phyloP scores from a whole-genome alignment of 2,329 filamentous ascomycete genomes.

The Aspergillus proliferans region DNA sequence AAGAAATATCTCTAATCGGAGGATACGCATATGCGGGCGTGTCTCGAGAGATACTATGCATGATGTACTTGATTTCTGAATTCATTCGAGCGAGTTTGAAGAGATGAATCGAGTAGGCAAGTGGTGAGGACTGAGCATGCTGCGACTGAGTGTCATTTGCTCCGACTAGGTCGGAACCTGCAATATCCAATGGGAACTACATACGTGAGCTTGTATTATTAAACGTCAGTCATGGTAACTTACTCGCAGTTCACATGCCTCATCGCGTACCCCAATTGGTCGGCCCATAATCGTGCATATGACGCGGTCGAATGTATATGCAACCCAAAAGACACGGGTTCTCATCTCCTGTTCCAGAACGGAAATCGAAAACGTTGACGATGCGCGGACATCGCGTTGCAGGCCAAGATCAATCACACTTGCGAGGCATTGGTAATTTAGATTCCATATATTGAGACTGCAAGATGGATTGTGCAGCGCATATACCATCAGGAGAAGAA shows the following conservation, averaged over 20 bases:
- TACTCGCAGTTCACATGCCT: constrained; percentile 49
- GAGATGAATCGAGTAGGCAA: constrained; percentile 42
- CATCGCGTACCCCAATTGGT: constrained; percentile 50
- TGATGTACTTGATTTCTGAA: constrained; percentile 54
- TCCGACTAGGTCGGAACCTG: constrained; percentile 1
- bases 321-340: constrained; percentile 52
- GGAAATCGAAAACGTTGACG: constrained; percentile 34
- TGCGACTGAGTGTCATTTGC: neutral
- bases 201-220: constrained; percentile 7
- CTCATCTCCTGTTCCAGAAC: constrained; percentile 49
- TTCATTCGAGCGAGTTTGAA: constrained; percentile 43
- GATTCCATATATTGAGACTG: constrained; percentile 48
- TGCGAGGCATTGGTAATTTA: constrained; percentile 52
- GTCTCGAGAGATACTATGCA: constrained; percentile 47
- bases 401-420: constrained; percentile 47
- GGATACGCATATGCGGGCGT: constrained; percentile 47
- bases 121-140: constrained; percentile 5
- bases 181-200: constrained; percentile 15
- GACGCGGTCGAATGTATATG: constrained; percentile 47
- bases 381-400: constrained; percentile 44
- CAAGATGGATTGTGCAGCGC: constrained; percentile 47
- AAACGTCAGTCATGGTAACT: constrained; percentile 4
- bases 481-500: constrained; percentile 41
- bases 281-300: constrained; percentile 53
- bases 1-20: constrained; percentile 37